Conservation (phyloP, 73 alveolate species). For the Tetrahymena elliotti region DNA sequence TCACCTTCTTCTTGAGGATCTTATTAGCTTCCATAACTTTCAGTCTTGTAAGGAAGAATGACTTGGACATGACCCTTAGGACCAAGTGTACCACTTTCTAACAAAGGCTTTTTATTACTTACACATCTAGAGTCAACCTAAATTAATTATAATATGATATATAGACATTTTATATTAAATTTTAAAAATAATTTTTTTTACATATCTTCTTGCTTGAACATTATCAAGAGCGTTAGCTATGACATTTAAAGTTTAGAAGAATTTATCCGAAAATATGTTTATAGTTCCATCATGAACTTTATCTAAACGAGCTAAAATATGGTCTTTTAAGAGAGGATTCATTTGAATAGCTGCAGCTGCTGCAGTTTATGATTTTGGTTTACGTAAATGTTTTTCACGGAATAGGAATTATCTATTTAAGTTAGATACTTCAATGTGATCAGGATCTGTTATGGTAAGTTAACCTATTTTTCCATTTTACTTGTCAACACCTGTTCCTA, state of each 20-base stretch:
- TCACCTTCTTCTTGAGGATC: conserved; percentile 90
- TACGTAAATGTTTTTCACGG: conserved; percentile 88
- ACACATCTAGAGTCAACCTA: conserved; percentile 78
- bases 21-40: conserved; percentile 71
- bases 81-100: conserved; percentile 94
- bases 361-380: conserved; percentile 85
- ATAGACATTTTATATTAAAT: no score
- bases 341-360: conserved; percentile 90
- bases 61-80: conserved; percentile 93
- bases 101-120: conserved; percentile 57
- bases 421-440: conserved; percentile 86
- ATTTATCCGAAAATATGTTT: conserved; percentile 68
- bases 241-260: conserved; percentile 58
- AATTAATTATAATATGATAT: neutral
- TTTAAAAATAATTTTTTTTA: neutral
- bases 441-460: conserved; percentile 86
- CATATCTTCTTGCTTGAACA: conserved; percentile 87
- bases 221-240: conserved; percentile 92
- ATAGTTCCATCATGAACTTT: conserved; percentile 83
- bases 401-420: conserved; percentile 82
- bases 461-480: neutral
- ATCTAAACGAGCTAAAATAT: conserved; percentile 76
- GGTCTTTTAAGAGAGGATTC: conserved; percentile 71
- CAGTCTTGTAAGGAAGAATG: conserved; percentile 83
- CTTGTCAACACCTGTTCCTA: conserved; percentile 55